Conservation (phyloP, 2,329 filamentous ascomycete species). For the Ciborinia camelliae region DNA sequence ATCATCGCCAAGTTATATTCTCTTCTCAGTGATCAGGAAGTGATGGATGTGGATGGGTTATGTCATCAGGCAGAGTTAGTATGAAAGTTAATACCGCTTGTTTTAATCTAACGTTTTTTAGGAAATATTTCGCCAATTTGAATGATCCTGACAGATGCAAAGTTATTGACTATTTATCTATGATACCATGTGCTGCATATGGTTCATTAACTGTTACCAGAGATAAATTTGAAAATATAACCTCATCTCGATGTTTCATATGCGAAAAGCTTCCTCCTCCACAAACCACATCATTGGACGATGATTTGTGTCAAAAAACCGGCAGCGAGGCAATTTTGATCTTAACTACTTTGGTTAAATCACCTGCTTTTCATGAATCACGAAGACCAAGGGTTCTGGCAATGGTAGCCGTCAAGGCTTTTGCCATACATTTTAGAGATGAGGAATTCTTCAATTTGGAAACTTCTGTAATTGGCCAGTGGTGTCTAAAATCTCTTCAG, state of each 20-base stretch:
- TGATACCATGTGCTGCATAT: conserved; percentile 54
- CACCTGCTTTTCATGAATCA: conserved; percentile 49
- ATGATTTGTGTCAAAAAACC: conserved; percentile 23
- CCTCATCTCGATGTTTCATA: conserved; percentile 31
- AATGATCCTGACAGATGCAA: conserved; percentile 50
- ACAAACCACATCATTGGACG: conserved; percentile 23
- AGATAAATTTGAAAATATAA: conserved; percentile 33
- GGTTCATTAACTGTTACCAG: conserved; percentile 41
- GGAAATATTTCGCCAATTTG: conserved; percentile 45
- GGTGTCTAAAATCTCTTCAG: conserved; percentile 75
- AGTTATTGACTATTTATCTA: conserved; percentile 53
- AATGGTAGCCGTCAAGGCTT: conserved; percentile 66
- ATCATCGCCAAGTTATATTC: conserved; percentile 38
- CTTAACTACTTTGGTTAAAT: conserved; percentile 46
- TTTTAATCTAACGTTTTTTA: conserved; percentile 13
- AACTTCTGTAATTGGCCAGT: conserved; percentile 67
- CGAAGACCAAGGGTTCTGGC: conserved; percentile 64
- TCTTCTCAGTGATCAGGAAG: conserved; percentile 39
- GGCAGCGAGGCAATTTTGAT: conserved; percentile 43
- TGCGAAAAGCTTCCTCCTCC: conserved; percentile 31
- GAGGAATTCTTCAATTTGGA: conserved; percentile 62
- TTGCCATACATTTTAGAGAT: conserved; percentile 64
- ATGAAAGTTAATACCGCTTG: background rate
- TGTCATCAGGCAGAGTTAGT: conserved; percentile 49
- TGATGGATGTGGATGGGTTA: conserved; percentile 41